Conservation (phyloP, 192 early-diverging fungal genomes). For the Chytriomyces sp. region DNA sequence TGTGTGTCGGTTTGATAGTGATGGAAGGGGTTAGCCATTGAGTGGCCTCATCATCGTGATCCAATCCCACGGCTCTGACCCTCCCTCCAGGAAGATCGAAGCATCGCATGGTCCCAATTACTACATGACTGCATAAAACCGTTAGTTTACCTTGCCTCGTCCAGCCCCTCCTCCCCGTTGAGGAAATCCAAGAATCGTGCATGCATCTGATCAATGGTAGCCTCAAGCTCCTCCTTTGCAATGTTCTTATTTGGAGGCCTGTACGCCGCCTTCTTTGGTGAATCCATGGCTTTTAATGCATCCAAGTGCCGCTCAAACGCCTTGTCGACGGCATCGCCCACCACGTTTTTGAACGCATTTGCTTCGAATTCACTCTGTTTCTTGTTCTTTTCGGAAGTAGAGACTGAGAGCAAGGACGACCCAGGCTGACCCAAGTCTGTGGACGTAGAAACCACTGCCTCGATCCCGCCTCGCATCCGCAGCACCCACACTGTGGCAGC, state of each 20-base stretch:
- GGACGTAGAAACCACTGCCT: no score
- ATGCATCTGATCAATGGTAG: conserved; percentile 23
- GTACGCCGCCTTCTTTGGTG: no score
- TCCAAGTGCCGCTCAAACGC: no score
- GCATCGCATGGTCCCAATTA: no score
- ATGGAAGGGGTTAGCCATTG: not conserved
- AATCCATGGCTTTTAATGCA: no score
- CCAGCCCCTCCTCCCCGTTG: conserved; percentile 21
- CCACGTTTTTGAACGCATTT: not conserved
- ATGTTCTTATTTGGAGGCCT: conserved; percentile 7
- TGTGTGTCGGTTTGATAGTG: not conserved
- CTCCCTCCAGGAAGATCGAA: no score
- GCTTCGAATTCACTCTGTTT: no score
- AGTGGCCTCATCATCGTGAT: not conserved
- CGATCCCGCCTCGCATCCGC: not conserved
- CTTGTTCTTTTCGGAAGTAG: no score
- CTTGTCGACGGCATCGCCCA: not conserved
- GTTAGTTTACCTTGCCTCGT: not conserved
- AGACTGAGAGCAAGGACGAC: no score
- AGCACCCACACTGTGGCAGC: not conserved
- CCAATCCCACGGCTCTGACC: no score
- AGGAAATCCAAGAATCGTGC: conserved; percentile 28
- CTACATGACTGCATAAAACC: not conserved
- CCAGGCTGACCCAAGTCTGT: no score
- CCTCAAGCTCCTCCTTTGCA: conserved; percentile 6